A percentile compares a stretch with the other conserved stretches of the same genome.
Conservation (phyloP, 805 yeast genomes). For the Phaffomyces thermotolerans region DNA sequence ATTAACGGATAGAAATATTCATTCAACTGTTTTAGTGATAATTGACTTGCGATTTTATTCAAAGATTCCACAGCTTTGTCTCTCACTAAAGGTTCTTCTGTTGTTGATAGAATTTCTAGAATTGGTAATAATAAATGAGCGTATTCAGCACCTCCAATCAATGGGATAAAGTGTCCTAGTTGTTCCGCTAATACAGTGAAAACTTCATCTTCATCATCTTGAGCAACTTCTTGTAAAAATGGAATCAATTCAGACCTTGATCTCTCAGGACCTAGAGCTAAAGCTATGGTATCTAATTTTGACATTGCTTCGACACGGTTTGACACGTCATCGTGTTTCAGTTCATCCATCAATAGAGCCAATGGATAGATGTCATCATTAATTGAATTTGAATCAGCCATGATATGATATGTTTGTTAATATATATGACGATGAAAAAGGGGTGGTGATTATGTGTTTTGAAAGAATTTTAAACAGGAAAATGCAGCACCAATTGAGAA, state of each 20-base stretch:
- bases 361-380: constrained; percentile 70
- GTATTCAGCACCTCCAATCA: constrained; percentile 73
- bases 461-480: too few relatives aligned
- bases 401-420: background rate
- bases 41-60: constrained; percentile 57
- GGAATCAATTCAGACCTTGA: constrained; percentile 86
- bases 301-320: constrained; percentile 93
- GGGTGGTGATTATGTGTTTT: background rate
- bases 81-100: constrained; percentile 94
- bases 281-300: constrained; percentile 86
- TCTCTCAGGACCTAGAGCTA: constrained; percentile 91
- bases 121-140: constrained; percentile 51
- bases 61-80: constrained; percentile 89
- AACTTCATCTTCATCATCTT: constrained; percentile 98
- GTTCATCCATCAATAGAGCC: constrained; percentile 93
- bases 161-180: constrained; percentile 80
- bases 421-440: background rate
- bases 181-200: constrained; percentile 89
- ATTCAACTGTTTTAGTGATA: constrained; percentile 56
- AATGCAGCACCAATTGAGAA: too few relatives aligned
- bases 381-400: constrained; percentile 8
- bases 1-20: constrained; percentile 69
- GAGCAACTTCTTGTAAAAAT: constrained; percentile 75
- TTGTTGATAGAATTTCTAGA: constrained; percentile 76
- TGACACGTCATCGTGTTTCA: constrained; percentile 92